These are phyloP conservation scores for Bullera alba DNA, from an alignment of 768 basidiomycete species.

Conservation along the genomic window DNA sequence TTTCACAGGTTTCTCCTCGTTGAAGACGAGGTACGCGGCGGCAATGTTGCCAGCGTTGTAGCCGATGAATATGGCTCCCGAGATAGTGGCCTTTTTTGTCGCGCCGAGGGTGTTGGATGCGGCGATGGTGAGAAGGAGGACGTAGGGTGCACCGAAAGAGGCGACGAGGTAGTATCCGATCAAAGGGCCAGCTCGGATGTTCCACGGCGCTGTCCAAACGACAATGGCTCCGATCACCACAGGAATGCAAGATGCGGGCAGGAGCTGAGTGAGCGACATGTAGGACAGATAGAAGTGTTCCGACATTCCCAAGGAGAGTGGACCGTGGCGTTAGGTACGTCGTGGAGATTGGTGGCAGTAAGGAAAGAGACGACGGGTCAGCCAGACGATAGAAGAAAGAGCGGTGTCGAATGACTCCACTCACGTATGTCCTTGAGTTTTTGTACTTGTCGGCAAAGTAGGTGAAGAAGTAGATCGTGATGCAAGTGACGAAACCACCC, in stretches of 20 bases:
- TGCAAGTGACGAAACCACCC: conserved; percentile 44
- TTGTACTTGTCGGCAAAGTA: conserved; percentile 35
- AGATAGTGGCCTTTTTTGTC: conserved; percentile 44
- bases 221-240: conserved; percentile 43
- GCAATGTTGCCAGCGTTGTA: conserved; percentile 42
- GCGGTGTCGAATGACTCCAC: conserved; percentile 2
- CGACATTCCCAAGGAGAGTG: no score
- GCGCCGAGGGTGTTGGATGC: conserved; percentile 44
- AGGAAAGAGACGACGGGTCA: no score
- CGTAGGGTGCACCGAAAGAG: conserved; percentile 46
- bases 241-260: conserved; percentile 44
- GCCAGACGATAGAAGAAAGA: background rate
- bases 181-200: conserved; percentile 38
- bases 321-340: no score
- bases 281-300: no score
- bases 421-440: conserved; percentile 39
- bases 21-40: conserved; percentile 32
- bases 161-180: conserved; percentile 45
- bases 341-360: no score
- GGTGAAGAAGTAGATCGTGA: conserved; percentile 42
- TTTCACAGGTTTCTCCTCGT: conserved; percentile 34
- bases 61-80: conserved; percentile 42
- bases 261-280: conserved; percentile 11
- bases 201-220: conserved; percentile 43
- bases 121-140: conserved; percentile 39